phyloP scores from a whole-genome alignment of 805 yeast species.

The Nematodospora valgi region DNA sequence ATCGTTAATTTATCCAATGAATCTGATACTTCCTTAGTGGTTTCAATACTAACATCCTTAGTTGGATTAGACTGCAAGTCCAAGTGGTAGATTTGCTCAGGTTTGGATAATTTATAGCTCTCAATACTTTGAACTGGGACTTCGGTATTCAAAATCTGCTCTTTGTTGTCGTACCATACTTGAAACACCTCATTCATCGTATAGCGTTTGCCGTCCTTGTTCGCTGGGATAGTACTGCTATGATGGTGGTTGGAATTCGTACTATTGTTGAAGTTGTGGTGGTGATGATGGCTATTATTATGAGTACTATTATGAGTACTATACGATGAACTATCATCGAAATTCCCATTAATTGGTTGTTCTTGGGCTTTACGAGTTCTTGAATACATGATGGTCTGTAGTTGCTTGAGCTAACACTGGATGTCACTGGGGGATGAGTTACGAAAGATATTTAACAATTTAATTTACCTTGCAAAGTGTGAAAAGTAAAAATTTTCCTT shows the following conservation, averaged over 20 bases:
- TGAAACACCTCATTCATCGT: conserved; percentile 51
- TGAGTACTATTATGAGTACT: background rate
- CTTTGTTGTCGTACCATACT: conserved; percentile 43
- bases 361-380: conserved; percentile 8
- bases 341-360: conserved; percentile 1
- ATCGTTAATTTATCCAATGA: conserved; percentile 11
- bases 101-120: conserved; percentile 27
- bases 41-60: conserved; percentile 1
- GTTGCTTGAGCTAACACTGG: no score
- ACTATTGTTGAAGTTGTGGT: conserved; percentile 1
- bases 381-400: conserved; percentile 8
- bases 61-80: conserved; percentile 19
- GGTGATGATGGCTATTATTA: conserved; percentile 1
- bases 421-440: no score
- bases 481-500: no score
- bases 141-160: conserved; percentile 17
- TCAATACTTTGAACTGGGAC: conserved; percentile 16
- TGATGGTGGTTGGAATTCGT: conserved; percentile 1
- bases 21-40: conserved; percentile 1
- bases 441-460: no score
- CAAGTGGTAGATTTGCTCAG: conserved; percentile 36
- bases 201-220: conserved; percentile 42
- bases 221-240: conserved; percentile 27
- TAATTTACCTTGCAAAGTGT: no score
- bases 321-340: conserved; percentile 5